These are phyloP conservation scores for Ensete glaucum DNA, from an alignment of 176 grass and related monocot species.

Conservation along the genomic window DNA sequence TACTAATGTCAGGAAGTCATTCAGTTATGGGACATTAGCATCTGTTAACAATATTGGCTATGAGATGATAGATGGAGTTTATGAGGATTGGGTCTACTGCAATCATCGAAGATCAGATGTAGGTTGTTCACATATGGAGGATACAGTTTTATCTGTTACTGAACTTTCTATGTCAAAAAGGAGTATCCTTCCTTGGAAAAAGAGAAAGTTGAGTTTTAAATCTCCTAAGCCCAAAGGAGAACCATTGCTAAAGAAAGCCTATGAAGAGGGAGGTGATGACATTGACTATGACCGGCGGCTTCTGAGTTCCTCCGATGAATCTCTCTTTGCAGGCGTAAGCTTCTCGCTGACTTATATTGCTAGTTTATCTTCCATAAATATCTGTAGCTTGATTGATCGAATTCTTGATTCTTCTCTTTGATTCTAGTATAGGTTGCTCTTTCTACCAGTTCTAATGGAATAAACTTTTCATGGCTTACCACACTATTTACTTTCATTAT, in stretches of 20 bases:
- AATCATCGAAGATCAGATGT: slow-evolving; percentile 67
- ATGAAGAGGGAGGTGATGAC: slow-evolving; percentile 96
- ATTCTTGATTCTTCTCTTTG: not conserved
- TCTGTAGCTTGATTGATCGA: not conserved
- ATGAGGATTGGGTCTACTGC: slow-evolving; percentile 85
- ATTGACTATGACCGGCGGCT: slow-evolving; percentile 84
- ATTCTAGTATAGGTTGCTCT: not conserved
- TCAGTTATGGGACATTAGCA: slow-evolving; percentile 83
- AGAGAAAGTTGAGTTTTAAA: slow-evolving; percentile 49
- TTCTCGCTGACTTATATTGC: not conserved
- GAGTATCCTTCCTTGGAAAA: slow-evolving; percentile 88
- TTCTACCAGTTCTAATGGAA: not conserved
- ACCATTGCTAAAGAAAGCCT: slow-evolving; percentile 77
- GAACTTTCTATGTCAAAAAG: slow-evolving; percentile 31
- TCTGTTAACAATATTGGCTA: slow-evolving; percentile 57
- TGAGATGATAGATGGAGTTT: slow-evolving; percentile 63
- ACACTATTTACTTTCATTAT: not conserved
- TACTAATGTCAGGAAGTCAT: slow-evolving; percentile 70
- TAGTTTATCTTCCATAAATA: slow-evolving; percentile 9
- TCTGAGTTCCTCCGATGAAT: slow-evolving; percentile 65
- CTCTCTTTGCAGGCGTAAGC: slow-evolving; percentile 36
- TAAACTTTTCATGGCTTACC: not conserved
- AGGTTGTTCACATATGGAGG: slow-evolving; percentile 44
- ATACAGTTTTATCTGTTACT: slow-evolving; percentile 27
- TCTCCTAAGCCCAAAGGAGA: slow-evolving; percentile 73